Evolutionary conservation across 2,329 filamentous ascomycete species (phyloP).

Genomic region (Colletotrichum musicola): DNA sequence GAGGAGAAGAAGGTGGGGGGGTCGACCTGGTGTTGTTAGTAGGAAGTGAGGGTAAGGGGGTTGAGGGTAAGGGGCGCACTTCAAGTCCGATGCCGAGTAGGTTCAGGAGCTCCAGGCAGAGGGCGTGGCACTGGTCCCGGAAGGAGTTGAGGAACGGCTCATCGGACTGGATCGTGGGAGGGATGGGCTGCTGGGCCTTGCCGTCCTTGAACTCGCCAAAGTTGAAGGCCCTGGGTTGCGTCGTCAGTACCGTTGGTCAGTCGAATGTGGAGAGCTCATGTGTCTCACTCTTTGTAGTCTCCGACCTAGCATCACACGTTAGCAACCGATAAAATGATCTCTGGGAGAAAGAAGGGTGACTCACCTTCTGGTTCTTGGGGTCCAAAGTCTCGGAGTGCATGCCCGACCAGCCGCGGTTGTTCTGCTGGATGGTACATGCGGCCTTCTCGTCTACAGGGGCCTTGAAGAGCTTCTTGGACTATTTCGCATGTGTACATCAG

Average conservation of each 20-base stretch:
- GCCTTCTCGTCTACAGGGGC: slow-evolving; percentile 79
- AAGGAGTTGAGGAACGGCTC: slow-evolving; percentile 76
- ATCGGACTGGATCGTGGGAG: slow-evolving; percentile 70
- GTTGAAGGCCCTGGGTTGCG: slow-evolving; percentile 78
- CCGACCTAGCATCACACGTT: slow-evolving; percentile 72
- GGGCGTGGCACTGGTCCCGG: slow-evolving; percentile 75
- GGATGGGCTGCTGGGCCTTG: slow-evolving; percentile 82
- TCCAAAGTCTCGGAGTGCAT: slow-evolving; percentile 93
- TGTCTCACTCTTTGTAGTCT: slow-evolving; percentile 85
- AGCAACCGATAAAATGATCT: too few species aligned
- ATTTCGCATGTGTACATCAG: background rate
- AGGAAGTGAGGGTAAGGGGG: slow-evolving; percentile 23
- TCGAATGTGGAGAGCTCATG: background rate
- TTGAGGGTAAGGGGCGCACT: slow-evolving; percentile 54
- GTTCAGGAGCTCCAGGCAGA: slow-evolving; percentile 79
- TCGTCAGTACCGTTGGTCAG: background rate
- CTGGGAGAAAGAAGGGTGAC: slow-evolving; percentile 40
- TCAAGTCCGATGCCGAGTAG: slow-evolving; percentile 84
- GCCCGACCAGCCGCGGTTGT: slow-evolving; percentile 90
- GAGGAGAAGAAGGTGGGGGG: slow-evolving; percentile 67
- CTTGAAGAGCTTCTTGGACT: slow-evolving; percentile 81
- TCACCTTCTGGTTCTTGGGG: slow-evolving; percentile 82
- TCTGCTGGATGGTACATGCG: slow-evolving; percentile 78
- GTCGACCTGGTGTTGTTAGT: slow-evolving; percentile 50
- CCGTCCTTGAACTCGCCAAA: slow-evolving; percentile 81